Conservation (phyloP, 164 flowering plant species). For the Berberis thunbergii region DNA sequence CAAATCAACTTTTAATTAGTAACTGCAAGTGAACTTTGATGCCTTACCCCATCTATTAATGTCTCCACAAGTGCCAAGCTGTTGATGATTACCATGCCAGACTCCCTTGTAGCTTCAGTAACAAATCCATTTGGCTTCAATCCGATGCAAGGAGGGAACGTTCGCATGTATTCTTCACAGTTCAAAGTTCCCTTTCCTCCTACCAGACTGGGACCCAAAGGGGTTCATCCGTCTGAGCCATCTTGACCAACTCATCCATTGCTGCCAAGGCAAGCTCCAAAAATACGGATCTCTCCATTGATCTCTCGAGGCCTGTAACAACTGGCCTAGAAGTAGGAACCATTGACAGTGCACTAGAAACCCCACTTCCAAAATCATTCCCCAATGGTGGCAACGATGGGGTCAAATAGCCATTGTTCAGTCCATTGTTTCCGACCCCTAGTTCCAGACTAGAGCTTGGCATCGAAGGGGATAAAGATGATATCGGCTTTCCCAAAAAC, state of each 20-base stretch:
- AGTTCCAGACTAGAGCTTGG: slow-evolving; percentile 74
- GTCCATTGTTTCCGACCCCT: slow-evolving; percentile 67
- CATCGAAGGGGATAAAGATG: slow-evolving; percentile 35
- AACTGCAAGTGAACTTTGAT: not conserved
- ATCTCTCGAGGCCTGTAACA: slow-evolving; percentile 36
- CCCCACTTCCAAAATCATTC: slow-evolving; percentile 46
- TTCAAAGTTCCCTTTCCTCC: slow-evolving; percentile 60
- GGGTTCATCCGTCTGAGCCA: slow-evolving; percentile 77
- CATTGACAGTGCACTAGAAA: slow-evolving; percentile 25
- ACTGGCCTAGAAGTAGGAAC: slow-evolving; percentile 26
- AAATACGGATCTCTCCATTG: slow-evolving; percentile 68
- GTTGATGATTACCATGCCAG: slow-evolving; percentile 83
- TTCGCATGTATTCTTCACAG: slow-evolving; percentile 62
- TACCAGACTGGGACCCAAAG: slow-evolving; percentile 67
- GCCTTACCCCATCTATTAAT: slow-evolving; percentile 75
- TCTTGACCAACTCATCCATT: slow-evolving; percentile 85
- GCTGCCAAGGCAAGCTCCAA: slow-evolving; percentile 84
- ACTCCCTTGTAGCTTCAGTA: slow-evolving; percentile 70
- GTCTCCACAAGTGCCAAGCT: slow-evolving; percentile 89
- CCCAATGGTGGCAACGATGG: slow-evolving; percentile 30
- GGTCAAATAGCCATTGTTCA: slow-evolving; percentile 26
- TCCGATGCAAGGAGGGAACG: slow-evolving; percentile 63
- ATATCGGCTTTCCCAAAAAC: slow-evolving; percentile 73
- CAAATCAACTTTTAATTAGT: not conserved
- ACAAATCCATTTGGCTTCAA: slow-evolving; percentile 72